Conservation (phyloP, 345 rosid species). For the Melastoma malabathricum region DNA sequence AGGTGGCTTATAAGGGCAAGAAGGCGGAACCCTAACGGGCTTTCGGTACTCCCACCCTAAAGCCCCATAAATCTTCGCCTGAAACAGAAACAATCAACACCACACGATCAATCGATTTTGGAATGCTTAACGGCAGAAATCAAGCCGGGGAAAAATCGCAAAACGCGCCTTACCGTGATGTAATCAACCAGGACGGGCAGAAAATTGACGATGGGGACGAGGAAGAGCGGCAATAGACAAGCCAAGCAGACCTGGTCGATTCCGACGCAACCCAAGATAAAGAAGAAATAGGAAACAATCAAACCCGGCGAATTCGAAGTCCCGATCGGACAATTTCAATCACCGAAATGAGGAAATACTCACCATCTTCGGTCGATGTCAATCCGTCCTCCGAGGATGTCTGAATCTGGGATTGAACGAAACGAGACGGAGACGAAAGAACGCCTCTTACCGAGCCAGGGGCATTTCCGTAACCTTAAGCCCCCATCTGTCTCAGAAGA, state of each 20-base stretch:
- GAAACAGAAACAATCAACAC: neutral
- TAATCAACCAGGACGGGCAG: constrained; percentile 56
- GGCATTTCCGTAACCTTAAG: no score
- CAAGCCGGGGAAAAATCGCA: neutral
- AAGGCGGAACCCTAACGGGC: constrained; percentile 73
- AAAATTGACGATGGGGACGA: constrained; percentile 73
- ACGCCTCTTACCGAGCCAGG: no score
- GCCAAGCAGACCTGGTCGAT: constrained; percentile 58
- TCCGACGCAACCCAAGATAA: no score
- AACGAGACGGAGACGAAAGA: no score
- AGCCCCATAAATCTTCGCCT: constrained; percentile 60
- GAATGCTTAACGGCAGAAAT: constrained; percentile 1
- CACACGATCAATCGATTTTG: neutral
- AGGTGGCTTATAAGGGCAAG: constrained; percentile 67
- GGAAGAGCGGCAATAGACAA: constrained; percentile 85
- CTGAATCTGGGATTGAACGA: no score
- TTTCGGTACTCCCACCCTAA: constrained; percentile 95
- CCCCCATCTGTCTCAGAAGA: no score
- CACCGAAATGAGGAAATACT: no score
- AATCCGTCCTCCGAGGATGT: no score
- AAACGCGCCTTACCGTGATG: constrained; percentile 34
- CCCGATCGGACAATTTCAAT: no score
- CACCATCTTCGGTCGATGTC: no score
- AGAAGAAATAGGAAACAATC: no score
- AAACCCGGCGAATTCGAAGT: no score